Evolutionary conservation across 163 green algal genomes (phyloP).

Genomic region (Coccomyxa subellipsoidea): DNA sequence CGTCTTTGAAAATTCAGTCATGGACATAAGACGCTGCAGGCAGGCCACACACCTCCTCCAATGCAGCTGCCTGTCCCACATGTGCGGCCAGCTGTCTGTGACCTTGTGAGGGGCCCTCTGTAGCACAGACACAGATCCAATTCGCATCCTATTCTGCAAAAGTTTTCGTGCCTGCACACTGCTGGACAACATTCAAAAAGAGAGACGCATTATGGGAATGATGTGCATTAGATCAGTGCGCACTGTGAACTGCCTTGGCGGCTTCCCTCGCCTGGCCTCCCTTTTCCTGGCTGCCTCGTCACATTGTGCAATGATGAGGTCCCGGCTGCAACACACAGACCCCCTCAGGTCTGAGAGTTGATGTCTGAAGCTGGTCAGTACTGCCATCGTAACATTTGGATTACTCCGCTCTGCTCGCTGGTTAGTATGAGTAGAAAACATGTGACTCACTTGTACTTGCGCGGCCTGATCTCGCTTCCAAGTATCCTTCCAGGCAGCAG

Average conservation of each 20-base stretch:
- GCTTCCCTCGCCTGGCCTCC: slow-evolving; percentile 28
- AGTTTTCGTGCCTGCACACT: neutral
- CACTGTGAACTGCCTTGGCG: slow-evolving; percentile 32
- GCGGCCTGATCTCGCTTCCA: slow-evolving; percentile 37
- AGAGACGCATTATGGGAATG: neutral
- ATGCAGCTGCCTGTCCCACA: slow-evolving; percentile 44
- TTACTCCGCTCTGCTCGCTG: too few relatives aligned
- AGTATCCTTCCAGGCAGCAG: slow-evolving; percentile 35
- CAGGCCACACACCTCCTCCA: slow-evolving; percentile 45
- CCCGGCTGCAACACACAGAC: slow-evolving; percentile 27
- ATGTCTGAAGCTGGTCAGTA: neutral
- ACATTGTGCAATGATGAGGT: slow-evolving; percentile 39
- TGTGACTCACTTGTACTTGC: slow-evolving; percentile 39
- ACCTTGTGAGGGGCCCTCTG: neutral
- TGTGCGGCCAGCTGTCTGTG: slow-evolving; percentile 37
- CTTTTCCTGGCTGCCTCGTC: slow-evolving; percentile 37
- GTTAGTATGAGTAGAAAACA: neutral
- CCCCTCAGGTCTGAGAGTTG: neutral
- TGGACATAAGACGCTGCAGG: too few relatives aligned
- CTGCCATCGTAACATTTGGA: too few relatives aligned
- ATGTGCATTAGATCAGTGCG: neutral
- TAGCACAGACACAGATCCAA: neutral
- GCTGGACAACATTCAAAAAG: too few relatives aligned
- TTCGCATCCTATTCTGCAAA: neutral
- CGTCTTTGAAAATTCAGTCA: too few relatives aligned